Evolutionary conservation across 2,329 filamentous ascomycete species (phyloP), one percentile per base, ranked within the genome.

Genomic region (Elsinoe necatrix): DNA sequence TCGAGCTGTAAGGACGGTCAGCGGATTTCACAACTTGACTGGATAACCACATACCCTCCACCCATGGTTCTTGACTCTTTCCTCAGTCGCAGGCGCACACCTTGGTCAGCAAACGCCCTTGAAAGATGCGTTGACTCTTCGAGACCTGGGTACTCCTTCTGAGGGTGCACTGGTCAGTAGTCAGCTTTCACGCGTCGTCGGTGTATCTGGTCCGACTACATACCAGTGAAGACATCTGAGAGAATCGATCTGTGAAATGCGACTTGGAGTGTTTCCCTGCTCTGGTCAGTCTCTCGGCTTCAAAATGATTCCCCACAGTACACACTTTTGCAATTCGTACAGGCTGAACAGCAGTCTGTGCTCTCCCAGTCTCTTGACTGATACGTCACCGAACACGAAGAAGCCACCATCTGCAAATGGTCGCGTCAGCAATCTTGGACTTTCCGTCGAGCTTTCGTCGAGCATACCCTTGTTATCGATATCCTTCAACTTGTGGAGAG

Each of bases 361-460:
- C 18, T 75, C 77, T 27, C 90, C 90, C 64, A 87, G 81, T 21
- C 83, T 76, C 66, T 86, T 86, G 59, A 92, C 83, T 0, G 88
- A 93, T 20, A 95, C 76, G 69, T 95, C 89, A 4, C 87, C 87
- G 70, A 95, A 95, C n/a, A 95, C 85, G 66, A 95, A 95, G 72
- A 90, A 95, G 0, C 85, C 89, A 9, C 86, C 86, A 69, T 93
- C 88, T 73, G 59, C n/a, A 59, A 52, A 60, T 14, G 16, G n/a
- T 23, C 37, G 29, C 54, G 48, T 54, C 56, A 57, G 56, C 14
- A 45, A 21, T 25, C 23, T 18, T 23, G 18, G 41, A 23, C 21
- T 21, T 56, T 18, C n/a, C 25, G 23, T 31, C 20, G 31, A 35
- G 18, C 5, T 39, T 47, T 58, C 18, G 8, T 18, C 56, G 21